Evolutionary conservation across 2,329 filamentous ascomycete genomes (phyloP).

Genomic region (Phyllosticta ampelicida): DNA sequence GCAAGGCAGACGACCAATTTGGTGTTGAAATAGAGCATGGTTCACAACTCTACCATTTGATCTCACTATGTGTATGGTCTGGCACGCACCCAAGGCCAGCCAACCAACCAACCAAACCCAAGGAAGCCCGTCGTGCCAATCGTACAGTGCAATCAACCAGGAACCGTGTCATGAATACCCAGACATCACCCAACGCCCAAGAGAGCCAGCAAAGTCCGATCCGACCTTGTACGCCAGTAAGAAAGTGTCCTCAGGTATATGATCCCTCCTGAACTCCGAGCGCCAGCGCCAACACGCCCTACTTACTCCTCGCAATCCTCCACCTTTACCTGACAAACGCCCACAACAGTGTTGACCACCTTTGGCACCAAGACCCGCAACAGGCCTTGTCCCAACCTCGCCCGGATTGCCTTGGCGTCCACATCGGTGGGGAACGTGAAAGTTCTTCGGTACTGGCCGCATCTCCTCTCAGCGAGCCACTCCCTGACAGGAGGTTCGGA

Average conservation of each 20-base stretch:
- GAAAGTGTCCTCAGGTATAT: neutral
- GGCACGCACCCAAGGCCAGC: no score
- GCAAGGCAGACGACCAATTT: neutral
- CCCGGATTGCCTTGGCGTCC: conserved; percentile 6
- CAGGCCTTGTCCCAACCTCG: conserved; percentile 10
- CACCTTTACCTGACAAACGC: conserved; percentile 1
- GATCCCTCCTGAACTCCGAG: neutral
- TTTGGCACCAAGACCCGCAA: conserved; percentile 11
- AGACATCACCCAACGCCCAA: neutral
- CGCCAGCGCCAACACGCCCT: neutral
- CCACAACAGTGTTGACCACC: neutral
- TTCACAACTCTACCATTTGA: conserved; percentile 3
- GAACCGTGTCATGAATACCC: neutral
- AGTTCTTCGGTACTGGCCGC: conserved; percentile 11
- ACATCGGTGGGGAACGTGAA: conserved; percentile 12
- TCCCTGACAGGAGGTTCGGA: conserved; percentile 8
- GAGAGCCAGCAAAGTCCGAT: neutral
- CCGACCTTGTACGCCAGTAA: neutral
- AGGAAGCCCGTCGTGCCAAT: neutral
- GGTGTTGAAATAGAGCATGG: neutral
- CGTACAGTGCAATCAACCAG: neutral
- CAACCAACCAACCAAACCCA: no score
- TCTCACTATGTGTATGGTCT: conserved; percentile 2
- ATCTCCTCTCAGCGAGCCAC: conserved; percentile 11
- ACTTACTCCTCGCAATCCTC: conserved; percentile 2